Conservation (phyloP, 805 yeast genomes). For the Candida ortonii region DNA sequence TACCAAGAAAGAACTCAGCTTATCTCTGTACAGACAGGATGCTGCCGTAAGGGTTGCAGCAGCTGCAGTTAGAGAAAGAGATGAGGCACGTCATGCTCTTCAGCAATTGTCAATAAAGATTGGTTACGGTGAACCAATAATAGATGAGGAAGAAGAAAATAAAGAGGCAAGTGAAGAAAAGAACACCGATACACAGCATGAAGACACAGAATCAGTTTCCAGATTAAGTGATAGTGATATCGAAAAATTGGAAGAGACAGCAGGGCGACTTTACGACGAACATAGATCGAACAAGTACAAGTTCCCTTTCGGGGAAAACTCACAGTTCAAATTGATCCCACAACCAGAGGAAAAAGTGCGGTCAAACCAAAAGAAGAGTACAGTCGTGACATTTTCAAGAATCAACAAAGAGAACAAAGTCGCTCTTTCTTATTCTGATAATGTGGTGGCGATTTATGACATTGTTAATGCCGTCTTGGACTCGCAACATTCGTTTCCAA, state of each 20-base stretch:
- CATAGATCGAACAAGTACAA: slow-evolving; percentile 24
- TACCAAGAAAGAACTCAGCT: slow-evolving; percentile 68
- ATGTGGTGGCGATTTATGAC: slow-evolving; percentile 5
- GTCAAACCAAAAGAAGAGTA: slow-evolving; percentile 8
- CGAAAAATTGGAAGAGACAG: slow-evolving; percentile 14
- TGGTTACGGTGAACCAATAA: slow-evolving; percentile 24
- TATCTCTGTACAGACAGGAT: slow-evolving; percentile 80
- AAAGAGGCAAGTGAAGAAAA: no score
- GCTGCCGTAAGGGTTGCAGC: slow-evolving; percentile 90
- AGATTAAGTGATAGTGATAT: slow-evolving; percentile 7
- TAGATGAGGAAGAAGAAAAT: slow-evolving; percentile 21
- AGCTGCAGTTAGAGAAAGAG: slow-evolving; percentile 67
- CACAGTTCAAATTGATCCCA: slow-evolving; percentile 3
- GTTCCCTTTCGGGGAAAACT: slow-evolving; percentile 10
- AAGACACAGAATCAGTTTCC: slow-evolving; percentile 16
- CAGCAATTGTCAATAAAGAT: slow-evolving; percentile 49
- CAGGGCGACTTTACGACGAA: slow-evolving; percentile 15
- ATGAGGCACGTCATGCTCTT: slow-evolving; percentile 66
- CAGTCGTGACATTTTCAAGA: slow-evolving; percentile 3
- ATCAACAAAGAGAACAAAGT: slow-evolving; percentile 6
- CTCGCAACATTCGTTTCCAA: slow-evolving; percentile 5
- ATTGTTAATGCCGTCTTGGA: background rate
- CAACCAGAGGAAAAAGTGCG: slow-evolving; percentile 5
- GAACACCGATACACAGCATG: slow-evolving; percentile 22
- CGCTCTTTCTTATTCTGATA: slow-evolving; percentile 12